Conservation (phyloP, 2,329 filamentous ascomycete species). For the Fusarium brevicatenulatum region DNA sequence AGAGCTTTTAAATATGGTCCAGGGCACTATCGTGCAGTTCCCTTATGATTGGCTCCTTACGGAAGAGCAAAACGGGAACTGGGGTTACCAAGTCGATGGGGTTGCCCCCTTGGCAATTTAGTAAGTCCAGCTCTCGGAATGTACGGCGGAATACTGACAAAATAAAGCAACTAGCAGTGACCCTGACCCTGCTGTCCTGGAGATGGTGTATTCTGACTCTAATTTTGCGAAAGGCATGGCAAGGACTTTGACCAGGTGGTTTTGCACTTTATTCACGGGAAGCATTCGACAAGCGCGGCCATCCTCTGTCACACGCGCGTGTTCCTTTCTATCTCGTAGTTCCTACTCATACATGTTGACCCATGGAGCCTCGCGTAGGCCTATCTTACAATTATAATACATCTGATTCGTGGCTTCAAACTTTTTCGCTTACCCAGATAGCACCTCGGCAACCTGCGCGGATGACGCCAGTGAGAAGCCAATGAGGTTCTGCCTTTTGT, state of each 20-base stretch:
- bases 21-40: constrained; percentile 90
- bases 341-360: constrained; percentile 34
- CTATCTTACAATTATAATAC: constrained; percentile 45
- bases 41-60: constrained; percentile 95
- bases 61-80: constrained; percentile 93
- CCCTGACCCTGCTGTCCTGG: constrained; percentile 13
- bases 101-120: constrained; percentile 98
- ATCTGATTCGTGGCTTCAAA: constrained; percentile 55
- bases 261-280: constrained; percentile 15
- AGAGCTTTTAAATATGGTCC: constrained; percentile 80
- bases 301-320: constrained; percentile 8
- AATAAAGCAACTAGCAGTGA: constrained; percentile 47
- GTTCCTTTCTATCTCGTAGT: constrained; percentile 19
- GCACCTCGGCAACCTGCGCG: constrained; percentile 89
- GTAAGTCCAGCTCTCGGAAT: constrained; percentile 62
- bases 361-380: constrained; percentile 12
- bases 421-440: constrained; percentile 88
- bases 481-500: constrained; percentile 88
- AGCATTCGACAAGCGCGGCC: constrained; percentile 32
- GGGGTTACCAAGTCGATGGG: constrained; percentile 96
- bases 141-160: constrained; percentile 42
- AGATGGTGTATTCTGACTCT: constrained; percentile 11
- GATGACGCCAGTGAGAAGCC: constrained; percentile 87
- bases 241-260: constrained; percentile 38
- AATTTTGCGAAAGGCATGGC: constrained; percentile 35